phyloP scores from a whole-genome alignment of 2,329 filamentous ascomycete species.

The Penicillium sp. region DNA sequence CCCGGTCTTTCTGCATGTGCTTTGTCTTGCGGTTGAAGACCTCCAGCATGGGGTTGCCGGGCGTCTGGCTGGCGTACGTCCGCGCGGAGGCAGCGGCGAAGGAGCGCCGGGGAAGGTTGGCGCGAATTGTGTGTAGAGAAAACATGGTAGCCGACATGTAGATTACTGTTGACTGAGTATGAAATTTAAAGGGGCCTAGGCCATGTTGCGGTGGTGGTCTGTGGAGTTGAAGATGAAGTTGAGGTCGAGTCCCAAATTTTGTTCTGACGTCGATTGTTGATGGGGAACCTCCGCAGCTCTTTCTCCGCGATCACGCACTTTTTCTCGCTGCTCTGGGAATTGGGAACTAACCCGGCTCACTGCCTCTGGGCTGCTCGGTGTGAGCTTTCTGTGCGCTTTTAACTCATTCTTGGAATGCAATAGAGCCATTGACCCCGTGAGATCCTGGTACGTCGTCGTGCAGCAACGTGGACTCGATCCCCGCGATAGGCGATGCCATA shows the following conservation, averaged over 20 bases:
- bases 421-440: not conserved
- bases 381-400: not conserved
- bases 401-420: not conserved
- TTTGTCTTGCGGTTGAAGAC: constrained; percentile 90
- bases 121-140: constrained; percentile 17
- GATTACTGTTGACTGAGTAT: not conserved
- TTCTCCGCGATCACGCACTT: constrained; percentile 15
- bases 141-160: constrained; percentile 14
- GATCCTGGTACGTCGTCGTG: not conserved
- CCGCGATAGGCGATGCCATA: not conserved
- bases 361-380: not conserved
- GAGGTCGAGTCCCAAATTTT: constrained; percentile 14
- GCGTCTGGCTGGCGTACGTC: constrained; percentile 73
- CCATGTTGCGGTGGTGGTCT: constrained; percentile 8
- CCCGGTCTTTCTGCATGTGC: constrained; percentile 86
- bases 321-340: constrained; percentile 5
- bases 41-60: constrained; percentile 74
- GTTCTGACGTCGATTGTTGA: constrained; percentile 30
- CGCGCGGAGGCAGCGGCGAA: constrained; percentile 31
- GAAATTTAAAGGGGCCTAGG: not conserved
- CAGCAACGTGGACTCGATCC: constrained; percentile 1
- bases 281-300: constrained; percentile 23
- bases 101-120: constrained; percentile 15
- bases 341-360: not conserved
- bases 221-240: not conserved